Evolutionary conservation across 768 basidiomycete species (phyloP).

Genomic region (Cubamyces lactineus): DNA sequence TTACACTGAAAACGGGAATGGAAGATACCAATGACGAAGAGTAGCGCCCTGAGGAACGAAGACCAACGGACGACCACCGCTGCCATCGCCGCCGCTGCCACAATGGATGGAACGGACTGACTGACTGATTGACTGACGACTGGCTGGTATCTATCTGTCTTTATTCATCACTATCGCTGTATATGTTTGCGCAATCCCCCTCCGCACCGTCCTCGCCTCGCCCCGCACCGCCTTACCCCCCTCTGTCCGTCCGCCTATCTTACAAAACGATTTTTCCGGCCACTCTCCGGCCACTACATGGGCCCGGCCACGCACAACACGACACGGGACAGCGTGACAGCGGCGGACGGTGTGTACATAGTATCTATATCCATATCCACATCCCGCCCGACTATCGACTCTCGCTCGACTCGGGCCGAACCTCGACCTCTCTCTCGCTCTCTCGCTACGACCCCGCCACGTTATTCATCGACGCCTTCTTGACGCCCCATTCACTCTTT

Average conservation of each 20-base stretch:
- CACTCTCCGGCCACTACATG: too few relatives aligned
- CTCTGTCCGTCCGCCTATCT: not conserved
- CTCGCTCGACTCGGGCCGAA: too few relatives aligned
- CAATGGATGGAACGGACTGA: not conserved
- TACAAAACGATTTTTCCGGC: not conserved
- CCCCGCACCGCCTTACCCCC: too few relatives aligned
- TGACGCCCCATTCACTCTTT: not conserved
- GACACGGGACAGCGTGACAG: too few relatives aligned
- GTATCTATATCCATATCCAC: not conserved
- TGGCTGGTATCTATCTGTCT: conserved; percentile 23
- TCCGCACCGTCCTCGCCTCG: not conserved
- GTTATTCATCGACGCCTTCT: not conserved
- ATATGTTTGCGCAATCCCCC: conserved; percentile 6
- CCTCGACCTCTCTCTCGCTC: not conserved
- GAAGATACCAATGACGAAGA: too few relatives aligned
- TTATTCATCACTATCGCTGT: conserved; percentile 27
- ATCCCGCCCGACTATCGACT: too few relatives aligned
- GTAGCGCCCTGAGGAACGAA: not conserved
- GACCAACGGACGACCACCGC: not conserved
- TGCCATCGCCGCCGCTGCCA: not conserved
- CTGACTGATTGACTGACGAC: not conserved
- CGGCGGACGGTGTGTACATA: not conserved
- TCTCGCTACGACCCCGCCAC: not conserved
- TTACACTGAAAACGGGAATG: too few relatives aligned
- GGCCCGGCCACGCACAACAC: too few relatives aligned